A percentile compares a stretch with the other conserved stretches of the same genome.
Evolutionary conservation across 2,329 filamentous ascomycete genomes (phyloP).

Genomic region (Colletotrichum cordylinicola): DNA sequence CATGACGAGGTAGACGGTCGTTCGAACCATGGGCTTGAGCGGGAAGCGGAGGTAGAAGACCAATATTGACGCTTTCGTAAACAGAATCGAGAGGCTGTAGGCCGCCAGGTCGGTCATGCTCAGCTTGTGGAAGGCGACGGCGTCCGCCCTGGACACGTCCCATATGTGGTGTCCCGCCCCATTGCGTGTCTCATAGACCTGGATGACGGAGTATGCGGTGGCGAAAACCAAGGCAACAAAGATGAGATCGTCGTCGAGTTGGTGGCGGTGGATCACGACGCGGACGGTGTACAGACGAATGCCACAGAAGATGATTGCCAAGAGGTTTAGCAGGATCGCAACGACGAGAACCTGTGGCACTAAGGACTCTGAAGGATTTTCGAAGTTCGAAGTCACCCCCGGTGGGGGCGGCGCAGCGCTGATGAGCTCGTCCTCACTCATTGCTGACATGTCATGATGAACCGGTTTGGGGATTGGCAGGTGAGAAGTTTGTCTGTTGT

Average conservation of each 20-base stretch:
- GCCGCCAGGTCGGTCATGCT: constrained; percentile 18
- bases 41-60: constrained; percentile 27
- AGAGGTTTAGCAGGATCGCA: constrained; percentile 6
- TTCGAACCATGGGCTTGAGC: not conserved
- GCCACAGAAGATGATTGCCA: constrained; percentile 16
- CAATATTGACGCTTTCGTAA: constrained; percentile 26
- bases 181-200: constrained; percentile 16
- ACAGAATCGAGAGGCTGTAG: constrained; percentile 25
- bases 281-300: constrained; percentile 12
- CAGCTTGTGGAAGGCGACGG: constrained; percentile 11
- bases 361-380: constrained; percentile 8
- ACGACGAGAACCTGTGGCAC: constrained; percentile 16
- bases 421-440: not conserved
- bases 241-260: constrained; percentile 16
- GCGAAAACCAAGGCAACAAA: constrained; percentile 10
- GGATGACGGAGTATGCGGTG: constrained; percentile 6
- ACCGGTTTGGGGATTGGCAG: not conserved
- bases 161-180: constrained; percentile 12
- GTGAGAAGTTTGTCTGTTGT: not conserved
- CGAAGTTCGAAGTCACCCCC: constrained; percentile 10
- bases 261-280: constrained; percentile 10
- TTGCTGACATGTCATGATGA: constrained; percentile 11
- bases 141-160: not conserved
- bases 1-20: constrained; percentile 6
- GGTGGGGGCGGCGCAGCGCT: not conserved